A percentile compares a stretch with the other conserved stretches of the same genome.
Conservation (phyloP, 345 rosid genomes). For the Murraya koenigii region DNA sequence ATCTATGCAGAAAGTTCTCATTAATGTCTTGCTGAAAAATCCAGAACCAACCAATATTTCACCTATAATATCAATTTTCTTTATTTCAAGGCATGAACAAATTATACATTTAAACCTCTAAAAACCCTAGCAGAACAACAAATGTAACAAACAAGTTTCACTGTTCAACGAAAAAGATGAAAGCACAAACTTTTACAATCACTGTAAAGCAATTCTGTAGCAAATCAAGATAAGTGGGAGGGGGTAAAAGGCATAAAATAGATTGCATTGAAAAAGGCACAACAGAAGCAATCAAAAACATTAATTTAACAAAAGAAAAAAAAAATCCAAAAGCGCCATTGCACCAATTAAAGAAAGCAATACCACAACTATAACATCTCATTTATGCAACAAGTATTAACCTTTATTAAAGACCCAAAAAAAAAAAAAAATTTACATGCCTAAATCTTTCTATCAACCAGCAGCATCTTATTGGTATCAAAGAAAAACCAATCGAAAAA, state of each 20-base stretch:
- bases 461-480: not conserved
- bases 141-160: not conserved
- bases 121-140: not conserved
- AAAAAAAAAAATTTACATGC: not conserved
- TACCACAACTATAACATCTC: slow-evolving; percentile 3
- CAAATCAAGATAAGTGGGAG: not conserved
- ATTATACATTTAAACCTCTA: not conserved
- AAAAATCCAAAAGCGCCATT: slow-evolving; percentile 2
- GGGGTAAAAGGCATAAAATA: not conserved
- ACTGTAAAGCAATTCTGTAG: not conserved
- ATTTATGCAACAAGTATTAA: not conserved
- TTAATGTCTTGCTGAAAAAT: not conserved
- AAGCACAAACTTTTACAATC: not conserved
- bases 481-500: not conserved
- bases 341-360: slow-evolving; percentile 10
- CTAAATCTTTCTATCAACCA: not conserved
- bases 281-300: not conserved
- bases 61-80: not conserved
- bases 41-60: not conserved
- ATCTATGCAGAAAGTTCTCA: not conserved
- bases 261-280: not conserved
- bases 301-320: not conserved
- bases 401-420: too few species aligned
- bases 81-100: not conserved
- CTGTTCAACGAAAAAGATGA: not conserved